phyloP scores from a whole-genome alignment of 352 stramenopile species.

The Pythium vanterpoolii region DNA sequence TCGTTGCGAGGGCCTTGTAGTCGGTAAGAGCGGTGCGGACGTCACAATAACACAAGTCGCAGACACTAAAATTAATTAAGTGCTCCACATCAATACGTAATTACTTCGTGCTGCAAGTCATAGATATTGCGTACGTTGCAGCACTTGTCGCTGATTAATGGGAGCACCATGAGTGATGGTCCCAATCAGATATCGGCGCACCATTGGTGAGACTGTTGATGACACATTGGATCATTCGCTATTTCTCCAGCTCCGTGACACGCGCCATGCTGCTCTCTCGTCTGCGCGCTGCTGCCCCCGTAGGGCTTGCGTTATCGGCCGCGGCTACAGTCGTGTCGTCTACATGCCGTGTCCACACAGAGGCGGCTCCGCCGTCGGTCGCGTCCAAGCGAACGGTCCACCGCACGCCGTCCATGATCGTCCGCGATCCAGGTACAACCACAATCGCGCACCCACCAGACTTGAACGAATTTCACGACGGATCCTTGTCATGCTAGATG shows the following conservation, averaged over 20 bases:
- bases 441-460: too few species aligned
- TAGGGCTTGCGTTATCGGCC: constrained; percentile 9
- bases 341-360: not conserved
- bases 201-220: not conserved
- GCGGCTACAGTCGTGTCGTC: not conserved
- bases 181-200: not conserved
- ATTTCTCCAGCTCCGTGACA: too few species aligned
- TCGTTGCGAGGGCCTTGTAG: too few species aligned
- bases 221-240: not conserved
- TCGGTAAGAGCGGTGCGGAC: too few species aligned
- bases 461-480: not conserved
- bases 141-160: not conserved
- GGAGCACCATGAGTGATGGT: constrained; percentile 7
- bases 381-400: constrained; percentile 7
- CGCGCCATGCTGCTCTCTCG: constrained; percentile 15
- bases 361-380: not conserved
- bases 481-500: constrained; percentile 32
- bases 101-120: too few species aligned
- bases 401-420: constrained; percentile 27
- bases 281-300: constrained; percentile 4
- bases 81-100: too few species aligned
- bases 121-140: too few species aligned
- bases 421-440: constrained; percentile 37
- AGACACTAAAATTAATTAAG: too few species aligned
- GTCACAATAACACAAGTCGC: too few species aligned